Base-by-base conservation (phyloP, 2,329 filamentous ascomycete species). In the Biscogniauxia marginata region DNA sequence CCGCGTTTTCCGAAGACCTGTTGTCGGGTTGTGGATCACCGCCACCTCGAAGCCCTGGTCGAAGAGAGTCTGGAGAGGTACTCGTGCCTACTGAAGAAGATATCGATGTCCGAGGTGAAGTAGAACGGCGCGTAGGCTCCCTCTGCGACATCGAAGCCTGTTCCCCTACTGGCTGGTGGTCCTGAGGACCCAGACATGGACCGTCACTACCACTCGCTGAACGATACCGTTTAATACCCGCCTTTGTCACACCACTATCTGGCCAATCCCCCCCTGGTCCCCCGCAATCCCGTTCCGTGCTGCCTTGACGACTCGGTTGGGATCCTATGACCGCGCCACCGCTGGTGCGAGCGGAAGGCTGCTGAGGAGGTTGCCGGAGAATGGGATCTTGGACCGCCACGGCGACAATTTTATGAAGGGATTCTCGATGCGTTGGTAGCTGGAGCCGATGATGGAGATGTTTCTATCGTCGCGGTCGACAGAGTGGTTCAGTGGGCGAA, bases 91-190 rank as follows among this genome's bases (percentile, higher is more conserved):
- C 69, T 59, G 73, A 65, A 59, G 79, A 74, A 54, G 78, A 79
- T 65, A 71, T 75, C 62, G 77, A 76, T 62, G 75, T 72, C 65
- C 73, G 77, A 69, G 75, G 79, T 74, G 81, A 81, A 71, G 76
- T 73, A 78, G 82, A 78, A 71, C 74, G 78, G 80, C 81, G 75
- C 74, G 76, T 77, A 79, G 79, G 73, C 68, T 77, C 79, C 76
- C 78, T 80, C 78, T 84, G 82, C 77, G 83, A 85, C 84, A 87
- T 87, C 77, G 82, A 80, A 77, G 75, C 75, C 80, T 79, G 78
- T 74, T 83, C 81, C 78, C 82, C 80, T 79, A 73, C 75, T 72
- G 74, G 72, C 74, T 74, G 74, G 70, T 75, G 74, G 74, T 75
- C 77, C 73, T 73, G 73, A 74, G 74, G 75, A 76, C 76, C 77